Conservation (phyloP, 163 green algal species). For the Chlamydomonas reinhardtii region DNA sequence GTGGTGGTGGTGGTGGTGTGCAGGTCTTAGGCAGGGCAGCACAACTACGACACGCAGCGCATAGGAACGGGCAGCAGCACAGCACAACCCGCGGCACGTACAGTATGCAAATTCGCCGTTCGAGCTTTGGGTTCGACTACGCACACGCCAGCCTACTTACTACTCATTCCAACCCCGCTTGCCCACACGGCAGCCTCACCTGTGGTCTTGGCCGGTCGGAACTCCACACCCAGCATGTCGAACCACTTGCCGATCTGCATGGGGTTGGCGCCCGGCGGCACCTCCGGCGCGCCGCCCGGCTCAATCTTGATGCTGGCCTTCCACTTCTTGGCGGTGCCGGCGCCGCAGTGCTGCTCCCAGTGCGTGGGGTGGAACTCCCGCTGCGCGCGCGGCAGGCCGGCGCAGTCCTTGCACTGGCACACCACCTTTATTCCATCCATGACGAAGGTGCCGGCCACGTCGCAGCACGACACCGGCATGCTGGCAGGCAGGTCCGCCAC, state of each 20-base stretch:
- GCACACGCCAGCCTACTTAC: too few relatives aligned
- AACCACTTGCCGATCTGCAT: constrained; percentile 58
- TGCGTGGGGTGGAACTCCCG: constrained; percentile 78
- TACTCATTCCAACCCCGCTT: too few relatives aligned
- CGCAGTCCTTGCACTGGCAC: constrained; percentile 73
- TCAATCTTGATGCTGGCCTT: constrained; percentile 79
- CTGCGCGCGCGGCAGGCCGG: constrained; percentile 39
- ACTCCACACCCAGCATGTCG: background rate
- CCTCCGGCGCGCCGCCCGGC: constrained; percentile 70
- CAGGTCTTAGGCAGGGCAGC: too few relatives aligned
- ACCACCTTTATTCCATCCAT: constrained; percentile 73
- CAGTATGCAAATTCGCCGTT: too few relatives aligned
- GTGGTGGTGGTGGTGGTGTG: too few relatives aligned
- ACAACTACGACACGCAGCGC: too few relatives aligned
- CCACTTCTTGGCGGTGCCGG: constrained; percentile 88
- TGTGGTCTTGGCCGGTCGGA: constrained; percentile 37
- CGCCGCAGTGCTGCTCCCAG: constrained; percentile 81
- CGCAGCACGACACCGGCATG: constrained; percentile 67
- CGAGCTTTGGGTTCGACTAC: too few relatives aligned
- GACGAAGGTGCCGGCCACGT: constrained; percentile 63
- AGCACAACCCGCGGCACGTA: too few relatives aligned
- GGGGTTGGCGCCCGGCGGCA: constrained; percentile 52
- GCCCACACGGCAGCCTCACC: too few relatives aligned
- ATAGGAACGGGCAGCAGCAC: too few relatives aligned
- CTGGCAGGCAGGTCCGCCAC: background rate